A percentile compares a stretch with the other conserved stretches of the same genome.
These are phyloP conservation scores for Diplodia corticola DNA, from an alignment of 2,329 filamentous ascomycete species.

Conservation along the genomic window DNA sequence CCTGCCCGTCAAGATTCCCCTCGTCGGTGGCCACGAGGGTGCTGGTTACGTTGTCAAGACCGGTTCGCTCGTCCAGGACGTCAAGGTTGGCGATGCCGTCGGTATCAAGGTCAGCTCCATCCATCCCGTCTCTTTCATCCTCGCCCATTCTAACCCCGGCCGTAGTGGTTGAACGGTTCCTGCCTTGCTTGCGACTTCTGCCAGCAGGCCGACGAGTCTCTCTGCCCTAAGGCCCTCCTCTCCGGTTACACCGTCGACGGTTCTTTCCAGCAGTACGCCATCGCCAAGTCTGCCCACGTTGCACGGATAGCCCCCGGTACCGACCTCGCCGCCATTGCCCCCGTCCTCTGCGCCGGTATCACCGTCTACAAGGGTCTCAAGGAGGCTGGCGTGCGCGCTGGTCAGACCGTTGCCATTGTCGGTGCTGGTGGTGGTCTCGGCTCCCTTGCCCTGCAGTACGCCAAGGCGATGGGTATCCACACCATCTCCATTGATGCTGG, in stretches of 20 bases:
- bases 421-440: conserved; percentile 84
- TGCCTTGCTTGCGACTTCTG: conserved; percentile 85
- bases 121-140: not conserved
- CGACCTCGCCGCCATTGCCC: conserved; percentile 73
- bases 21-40: conserved; percentile 78
- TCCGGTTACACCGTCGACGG: conserved; percentile 94
- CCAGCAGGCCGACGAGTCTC: conserved; percentile 70
- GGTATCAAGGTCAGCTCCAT: conserved; percentile 63
- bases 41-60: conserved; percentile 80
- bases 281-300: conserved; percentile 83
- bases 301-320: conserved; percentile 78
- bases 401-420: conserved; percentile 79
- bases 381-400: conserved; percentile 72
- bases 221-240: conserved; percentile 72
- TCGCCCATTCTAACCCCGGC: conserved; percentile 22
- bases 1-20: conserved; percentile 74
- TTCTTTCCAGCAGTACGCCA: conserved; percentile 87
- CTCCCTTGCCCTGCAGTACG: conserved; percentile 79
- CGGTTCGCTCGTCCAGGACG: conserved; percentile 73
- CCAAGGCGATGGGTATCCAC: conserved; percentile 84
- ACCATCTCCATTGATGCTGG: conserved; percentile 83
- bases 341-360: conserved; percentile 80
- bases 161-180: conserved; percentile 79
- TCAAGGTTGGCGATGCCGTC: conserved; percentile 79
- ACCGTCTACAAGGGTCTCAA: conserved; percentile 92